Percentiles rank a stretch among this genome's conserved stretches.
Evolutionary conservation across 441 rosid genomes (phyloP).

Genomic region (Gossypium laxum): DNA sequence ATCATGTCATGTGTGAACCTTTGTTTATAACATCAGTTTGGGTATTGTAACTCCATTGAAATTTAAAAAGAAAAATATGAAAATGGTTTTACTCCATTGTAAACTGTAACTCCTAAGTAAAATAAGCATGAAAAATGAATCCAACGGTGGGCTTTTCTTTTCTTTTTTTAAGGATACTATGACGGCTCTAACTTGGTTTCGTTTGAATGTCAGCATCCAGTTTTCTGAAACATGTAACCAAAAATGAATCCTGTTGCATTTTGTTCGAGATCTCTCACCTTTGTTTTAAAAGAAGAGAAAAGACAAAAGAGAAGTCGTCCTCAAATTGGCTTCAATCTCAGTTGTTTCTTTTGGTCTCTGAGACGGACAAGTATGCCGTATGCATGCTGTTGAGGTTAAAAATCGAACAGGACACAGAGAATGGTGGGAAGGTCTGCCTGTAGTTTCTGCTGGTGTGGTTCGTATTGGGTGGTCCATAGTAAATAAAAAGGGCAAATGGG

Average conservation of each 20-base stretch:
- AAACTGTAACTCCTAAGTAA: neutral
- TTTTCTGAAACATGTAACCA: constrained; percentile 1
- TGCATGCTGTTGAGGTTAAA: neutral
- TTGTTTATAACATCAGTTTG: neutral
- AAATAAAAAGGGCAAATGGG: neutral
- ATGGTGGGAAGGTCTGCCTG: constrained; percentile 1
- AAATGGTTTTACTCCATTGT: neutral
- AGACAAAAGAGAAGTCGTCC: neutral
- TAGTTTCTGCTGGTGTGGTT: constrained; percentile 2
- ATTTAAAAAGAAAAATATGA: neutral
- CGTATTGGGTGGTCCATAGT: constrained; percentile 4
- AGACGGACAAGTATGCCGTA: neutral
- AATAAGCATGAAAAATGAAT: neutral
- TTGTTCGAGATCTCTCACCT: neutral
- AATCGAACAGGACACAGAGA: neutral
- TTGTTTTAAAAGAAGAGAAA: too few species aligned
- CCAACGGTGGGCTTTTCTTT: neutral
- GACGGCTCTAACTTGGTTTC: neutral
- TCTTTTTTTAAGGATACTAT: neutral
- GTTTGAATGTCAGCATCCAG: neutral
- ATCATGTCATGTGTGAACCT: neutral
- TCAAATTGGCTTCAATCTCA: neutral
- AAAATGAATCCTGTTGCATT: neutral
- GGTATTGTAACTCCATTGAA: neutral
- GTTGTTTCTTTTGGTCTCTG: neutral